These are phyloP conservation scores for Apiotrichum mycotoxinovorans DNA, from an alignment of 1,284 basidiomycete species.

Conservation along the genomic window DNA sequence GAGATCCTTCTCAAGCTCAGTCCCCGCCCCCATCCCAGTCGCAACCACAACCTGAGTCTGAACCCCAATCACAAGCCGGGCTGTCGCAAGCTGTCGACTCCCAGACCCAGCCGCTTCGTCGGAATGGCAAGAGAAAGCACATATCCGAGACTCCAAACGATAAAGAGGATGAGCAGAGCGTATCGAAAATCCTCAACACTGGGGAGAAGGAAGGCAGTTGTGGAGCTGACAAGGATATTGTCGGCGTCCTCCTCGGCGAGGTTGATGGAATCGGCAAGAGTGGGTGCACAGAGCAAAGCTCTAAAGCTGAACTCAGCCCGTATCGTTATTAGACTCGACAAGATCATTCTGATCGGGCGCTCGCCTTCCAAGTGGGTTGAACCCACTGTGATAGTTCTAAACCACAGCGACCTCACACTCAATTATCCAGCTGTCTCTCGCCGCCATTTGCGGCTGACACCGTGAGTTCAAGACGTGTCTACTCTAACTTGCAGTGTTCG, in stretches of 20 bases:
- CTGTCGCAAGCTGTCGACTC: not conserved
- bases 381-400: not conserved
- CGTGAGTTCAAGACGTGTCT: constrained; percentile 7
- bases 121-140: no score
- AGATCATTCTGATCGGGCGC: not conserved
- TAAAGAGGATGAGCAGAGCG: no score
- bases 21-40: not conserved
- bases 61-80: not conserved
- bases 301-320: not conserved
- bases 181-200: not conserved
- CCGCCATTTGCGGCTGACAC: constrained; percentile 18
- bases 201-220: not conserved
- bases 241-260: not conserved
- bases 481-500: constrained; percentile 11
- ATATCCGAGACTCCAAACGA: no score
- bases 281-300: not conserved
- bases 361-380: not conserved
- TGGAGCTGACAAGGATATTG: not conserved
- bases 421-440: constrained; percentile 9
- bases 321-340: not conserved
- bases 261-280: not conserved
- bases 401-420: not conserved
- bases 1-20: not conserved
- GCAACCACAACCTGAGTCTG: not conserved
- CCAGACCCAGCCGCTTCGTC: no score